These are phyloP conservation scores for Diaporthe citrichinensis DNA, from an alignment of 2,329 filamentous ascomycete genomes.

Conservation along the genomic window DNA sequence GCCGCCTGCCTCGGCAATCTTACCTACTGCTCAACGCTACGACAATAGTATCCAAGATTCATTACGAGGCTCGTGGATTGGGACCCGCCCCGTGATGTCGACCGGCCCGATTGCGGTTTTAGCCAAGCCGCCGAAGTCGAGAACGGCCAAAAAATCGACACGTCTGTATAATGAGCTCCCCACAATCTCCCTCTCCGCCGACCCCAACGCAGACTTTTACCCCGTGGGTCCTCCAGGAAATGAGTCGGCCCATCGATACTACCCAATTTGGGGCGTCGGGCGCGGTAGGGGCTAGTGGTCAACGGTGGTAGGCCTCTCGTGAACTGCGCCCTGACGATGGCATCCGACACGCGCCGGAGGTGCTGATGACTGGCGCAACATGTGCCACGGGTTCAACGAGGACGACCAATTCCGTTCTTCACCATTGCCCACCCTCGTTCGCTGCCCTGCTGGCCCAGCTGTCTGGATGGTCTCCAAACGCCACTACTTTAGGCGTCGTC, in stretches of 20 bases:
- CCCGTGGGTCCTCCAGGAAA: conserved; percentile 30
- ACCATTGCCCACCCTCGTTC: background rate
- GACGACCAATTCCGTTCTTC: background rate
- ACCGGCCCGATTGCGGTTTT: conserved; percentile 25
- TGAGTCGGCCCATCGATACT: conserved; percentile 7
- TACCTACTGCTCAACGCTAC: conserved; percentile 3
- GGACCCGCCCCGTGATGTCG: conserved; percentile 23
- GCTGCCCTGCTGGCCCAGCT: conserved; percentile 26
- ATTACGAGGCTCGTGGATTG: conserved; percentile 17
- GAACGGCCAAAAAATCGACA: conserved; percentile 6
- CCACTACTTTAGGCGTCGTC: conserved; percentile 3
- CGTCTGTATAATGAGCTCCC: conserved; percentile 6
- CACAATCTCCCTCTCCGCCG: conserved; percentile 18
- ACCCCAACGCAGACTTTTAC: conserved; percentile 23
- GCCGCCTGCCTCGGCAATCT: conserved; percentile 17
- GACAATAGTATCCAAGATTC: conserved; percentile 1
- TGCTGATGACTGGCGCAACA: background rate
- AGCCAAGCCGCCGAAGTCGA: conserved; percentile 26
- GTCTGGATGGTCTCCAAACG: conserved; percentile 13
- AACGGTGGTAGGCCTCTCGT: conserved; percentile 15
- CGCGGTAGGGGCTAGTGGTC: background rate
- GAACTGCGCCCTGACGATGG: background rate
- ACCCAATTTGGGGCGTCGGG: conserved; percentile 7
- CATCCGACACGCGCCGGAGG: background rate
- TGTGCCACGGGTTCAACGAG: background rate